Percentiles rank a stretch among this genome's conserved stretches.
Evolutionary conservation across 2,329 filamentous ascomycete genomes (phyloP).

Genomic region (Colletotrichum trifolii): DNA sequence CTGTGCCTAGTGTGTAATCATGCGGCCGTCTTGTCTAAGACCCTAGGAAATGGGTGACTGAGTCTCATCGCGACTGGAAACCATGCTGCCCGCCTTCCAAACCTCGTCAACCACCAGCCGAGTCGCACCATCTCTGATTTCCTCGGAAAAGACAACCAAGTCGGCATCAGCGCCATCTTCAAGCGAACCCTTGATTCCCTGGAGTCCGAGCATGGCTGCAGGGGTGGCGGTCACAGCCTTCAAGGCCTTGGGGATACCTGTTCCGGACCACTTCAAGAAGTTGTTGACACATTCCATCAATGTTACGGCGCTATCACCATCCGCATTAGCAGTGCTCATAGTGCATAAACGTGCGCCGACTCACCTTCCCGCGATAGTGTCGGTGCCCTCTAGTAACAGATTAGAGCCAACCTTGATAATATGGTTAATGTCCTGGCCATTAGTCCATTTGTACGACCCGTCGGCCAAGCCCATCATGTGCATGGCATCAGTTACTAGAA

Average conservation of each 20-base stretch:
- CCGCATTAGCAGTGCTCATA: conserved; percentile 28
- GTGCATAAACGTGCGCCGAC: conserved; percentile 41
- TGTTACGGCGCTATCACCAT: conserved; percentile 66
- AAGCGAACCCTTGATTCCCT: conserved; percentile 73
- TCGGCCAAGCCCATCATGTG: conserved; percentile 85
- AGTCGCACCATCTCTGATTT: conserved; percentile 54
- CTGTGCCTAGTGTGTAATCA: neutral
- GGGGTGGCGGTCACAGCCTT: conserved; percentile 81
- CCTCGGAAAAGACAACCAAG: conserved; percentile 74
- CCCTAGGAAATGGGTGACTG: conserved; percentile 27
- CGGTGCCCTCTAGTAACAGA: conserved; percentile 80
- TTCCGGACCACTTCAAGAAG: conserved; percentile 80
- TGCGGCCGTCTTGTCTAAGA: no score
- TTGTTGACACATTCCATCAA: conserved; percentile 87
- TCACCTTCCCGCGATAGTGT: conserved; percentile 81
- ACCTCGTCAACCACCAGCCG: conserved; percentile 77
- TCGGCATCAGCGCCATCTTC: conserved; percentile 74
- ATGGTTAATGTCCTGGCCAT: conserved; percentile 68
- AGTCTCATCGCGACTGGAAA: conserved; percentile 46
- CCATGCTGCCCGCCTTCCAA: conserved; percentile 79
- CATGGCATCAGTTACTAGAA: conserved; percentile 95
- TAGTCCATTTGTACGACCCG: conserved; percentile 87
- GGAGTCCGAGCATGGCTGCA: conserved; percentile 78
- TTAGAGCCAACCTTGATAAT: conserved; percentile 78
- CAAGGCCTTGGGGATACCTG: conserved; percentile 74